Evolutionary conservation across 352 stramenopile species (phyloP).

Genomic region (Phytopythium boreale): DNA sequence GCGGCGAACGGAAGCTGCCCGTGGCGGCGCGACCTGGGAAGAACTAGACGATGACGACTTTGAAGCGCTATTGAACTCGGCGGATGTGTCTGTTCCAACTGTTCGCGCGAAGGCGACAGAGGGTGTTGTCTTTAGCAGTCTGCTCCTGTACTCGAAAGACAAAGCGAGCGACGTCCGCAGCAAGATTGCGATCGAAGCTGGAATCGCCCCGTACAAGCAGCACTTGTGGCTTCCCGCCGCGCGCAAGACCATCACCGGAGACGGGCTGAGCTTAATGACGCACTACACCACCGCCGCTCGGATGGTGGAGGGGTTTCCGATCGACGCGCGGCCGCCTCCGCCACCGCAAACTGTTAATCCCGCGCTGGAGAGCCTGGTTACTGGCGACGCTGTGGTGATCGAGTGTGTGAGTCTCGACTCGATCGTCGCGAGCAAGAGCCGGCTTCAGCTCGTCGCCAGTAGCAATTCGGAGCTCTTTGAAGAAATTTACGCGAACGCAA

Average conservation of each 20-base stretch:
- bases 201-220: not conserved
- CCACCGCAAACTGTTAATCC: not conserved
- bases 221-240: not conserved
- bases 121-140: not conserved
- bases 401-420: not conserved
- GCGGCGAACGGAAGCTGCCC: not conserved
- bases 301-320: not conserved
- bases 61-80: not conserved
- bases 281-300: not conserved
- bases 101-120: not conserved
- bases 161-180: not conserved
- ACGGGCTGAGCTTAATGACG: not conserved
- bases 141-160: not conserved
- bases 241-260: not conserved
- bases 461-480: not conserved
- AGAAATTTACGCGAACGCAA: not conserved
- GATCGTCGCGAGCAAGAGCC: not conserved
- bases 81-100: too few relatives aligned
- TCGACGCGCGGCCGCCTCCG: not conserved
- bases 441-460: not conserved
- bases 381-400: not conserved
- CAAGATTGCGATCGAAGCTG: not conserved
- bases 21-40: not conserved
- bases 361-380: not conserved
- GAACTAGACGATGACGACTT: not conserved